These are phyloP conservation scores for Choiromyces venosus DNA, from an alignment of 495 filamentous ascomycete species.

Conservation along the genomic window DNA sequence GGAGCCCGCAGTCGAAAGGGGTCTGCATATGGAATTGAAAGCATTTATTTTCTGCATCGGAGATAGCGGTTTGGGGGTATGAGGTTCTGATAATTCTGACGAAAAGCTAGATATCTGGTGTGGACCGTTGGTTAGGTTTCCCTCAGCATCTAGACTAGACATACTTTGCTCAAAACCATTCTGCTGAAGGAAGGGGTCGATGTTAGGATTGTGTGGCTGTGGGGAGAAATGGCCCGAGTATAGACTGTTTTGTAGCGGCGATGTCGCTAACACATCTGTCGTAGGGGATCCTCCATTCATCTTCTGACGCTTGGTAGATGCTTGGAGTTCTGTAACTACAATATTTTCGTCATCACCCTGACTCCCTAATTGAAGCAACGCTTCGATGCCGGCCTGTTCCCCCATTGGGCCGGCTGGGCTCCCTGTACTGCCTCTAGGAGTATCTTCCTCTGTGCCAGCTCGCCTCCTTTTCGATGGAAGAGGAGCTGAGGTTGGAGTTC, in stretches of 20 bases:
- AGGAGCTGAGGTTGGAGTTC: slow-evolving; percentile 20
- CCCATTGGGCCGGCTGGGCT: slow-evolving; percentile 13
- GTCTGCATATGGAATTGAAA: slow-evolving; percentile 39
- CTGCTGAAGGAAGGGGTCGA: slow-evolving; percentile 40
- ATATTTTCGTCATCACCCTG: slow-evolving; percentile 28
- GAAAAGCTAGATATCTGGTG: slow-evolving; percentile 23
- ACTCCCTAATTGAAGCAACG: slow-evolving; percentile 38
- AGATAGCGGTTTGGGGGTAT: slow-evolving; percentile 19
- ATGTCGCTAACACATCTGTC: slow-evolving; percentile 10
- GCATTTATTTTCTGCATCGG: slow-evolving; percentile 37
- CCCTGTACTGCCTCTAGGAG: slow-evolving; percentile 20
- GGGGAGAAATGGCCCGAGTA: slow-evolving; percentile 30
- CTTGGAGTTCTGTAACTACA: slow-evolving; percentile 14
- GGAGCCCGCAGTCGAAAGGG: slow-evolving; percentile 27
- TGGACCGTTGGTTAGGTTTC: slow-evolving; percentile 14
- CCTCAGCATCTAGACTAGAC: slow-evolving; percentile 22
- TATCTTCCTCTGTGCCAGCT: slow-evolving; percentile 27
- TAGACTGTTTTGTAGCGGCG: slow-evolving; percentile 21
- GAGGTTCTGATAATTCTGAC: slow-evolving; percentile 19
- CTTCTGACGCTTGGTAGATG: slow-evolving; percentile 33
- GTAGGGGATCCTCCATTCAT: slow-evolving; percentile 29
- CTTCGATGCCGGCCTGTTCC: slow-evolving; percentile 37
- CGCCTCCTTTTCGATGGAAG: slow-evolving; percentile 31
- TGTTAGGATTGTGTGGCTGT: slow-evolving; percentile 30
- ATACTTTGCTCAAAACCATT: slow-evolving; percentile 36